These are phyloP conservation scores for Beauveria caledonica DNA, from an alignment of 2,329 filamentous ascomycete genomes.

Conservation along the genomic window DNA sequence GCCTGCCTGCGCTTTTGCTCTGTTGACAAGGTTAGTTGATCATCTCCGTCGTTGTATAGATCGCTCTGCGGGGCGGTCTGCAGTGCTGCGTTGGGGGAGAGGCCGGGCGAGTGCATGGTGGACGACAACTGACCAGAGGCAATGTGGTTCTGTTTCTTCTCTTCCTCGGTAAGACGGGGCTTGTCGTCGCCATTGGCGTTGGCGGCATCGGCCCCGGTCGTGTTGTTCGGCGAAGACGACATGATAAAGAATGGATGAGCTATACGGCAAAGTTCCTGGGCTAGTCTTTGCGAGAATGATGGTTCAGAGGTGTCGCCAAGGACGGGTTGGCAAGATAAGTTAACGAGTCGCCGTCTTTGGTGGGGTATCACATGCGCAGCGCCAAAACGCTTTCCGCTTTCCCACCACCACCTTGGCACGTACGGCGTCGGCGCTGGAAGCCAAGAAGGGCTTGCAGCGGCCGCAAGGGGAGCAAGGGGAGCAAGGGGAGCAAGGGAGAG, in stretches of 20 bases:
- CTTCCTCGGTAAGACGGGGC: conserved; percentile 43
- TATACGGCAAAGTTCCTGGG: background rate
- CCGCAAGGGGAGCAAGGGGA: background rate
- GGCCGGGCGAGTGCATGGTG: conserved; percentile 14
- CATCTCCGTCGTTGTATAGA: background rate
- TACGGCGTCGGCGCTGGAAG: background rate
- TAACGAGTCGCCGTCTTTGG: background rate
- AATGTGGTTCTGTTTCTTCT: conserved; percentile 49
- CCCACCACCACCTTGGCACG: background rate
- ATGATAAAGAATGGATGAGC: background rate
- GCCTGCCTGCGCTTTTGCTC: conserved; percentile 45
- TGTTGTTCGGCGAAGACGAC: conserved; percentile 25
- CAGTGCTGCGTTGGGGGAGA: background rate
- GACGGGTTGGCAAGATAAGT: conserved; percentile 6
- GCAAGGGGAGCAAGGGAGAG: background rate
- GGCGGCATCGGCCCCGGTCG: conserved; percentile 18
- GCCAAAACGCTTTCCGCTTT: background rate
- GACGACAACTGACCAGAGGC: conserved; percentile 33
- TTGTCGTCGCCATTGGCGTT: conserved; percentile 32
- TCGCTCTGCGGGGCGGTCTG: background rate
- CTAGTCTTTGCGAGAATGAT: background rate
- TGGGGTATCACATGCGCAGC: conserved; percentile 11
- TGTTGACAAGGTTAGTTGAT: conserved; percentile 13
- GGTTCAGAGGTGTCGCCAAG: background rate
- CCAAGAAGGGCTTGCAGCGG: conserved; percentile 1